Evolutionary conservation across 1,284 basidiomycete species (phyloP).

Genomic region (Leccinum holopus): DNA sequence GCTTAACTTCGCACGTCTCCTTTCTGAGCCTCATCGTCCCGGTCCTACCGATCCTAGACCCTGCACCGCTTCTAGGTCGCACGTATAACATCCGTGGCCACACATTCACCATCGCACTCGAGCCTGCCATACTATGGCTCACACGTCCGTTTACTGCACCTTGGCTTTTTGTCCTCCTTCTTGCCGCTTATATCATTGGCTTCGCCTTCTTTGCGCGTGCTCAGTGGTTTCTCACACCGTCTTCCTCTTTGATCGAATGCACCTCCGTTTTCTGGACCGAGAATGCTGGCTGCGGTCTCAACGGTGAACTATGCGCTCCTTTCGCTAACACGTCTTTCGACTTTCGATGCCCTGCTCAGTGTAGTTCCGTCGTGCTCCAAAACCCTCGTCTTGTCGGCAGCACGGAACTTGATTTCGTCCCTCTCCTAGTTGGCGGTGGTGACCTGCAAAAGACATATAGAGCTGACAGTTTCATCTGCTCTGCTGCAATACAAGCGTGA

Average conservation of each 20-base stretch:
- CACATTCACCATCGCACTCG: constrained; percentile 48
- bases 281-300: constrained; percentile 74
- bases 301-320: constrained; percentile 68
- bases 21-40: constrained; percentile 5
- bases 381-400: constrained; percentile 79
- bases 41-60: constrained; percentile 39
- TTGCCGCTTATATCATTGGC: constrained; percentile 65
- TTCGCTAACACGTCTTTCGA: constrained; percentile 63
- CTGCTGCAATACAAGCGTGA: constrained; percentile 81
- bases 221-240: constrained; percentile 67
- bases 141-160: constrained; percentile 52
- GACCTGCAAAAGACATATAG: constrained; percentile 70
- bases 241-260: constrained; percentile 62
- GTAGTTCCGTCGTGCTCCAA: constrained; percentile 63
- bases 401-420: constrained; percentile 62
- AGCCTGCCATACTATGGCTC: constrained; percentile 48
- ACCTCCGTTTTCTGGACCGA: constrained; percentile 70
- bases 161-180: constrained; percentile 57
- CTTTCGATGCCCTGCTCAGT: constrained; percentile 82
- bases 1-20: not conserved
- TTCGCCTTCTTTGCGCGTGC: constrained; percentile 72
- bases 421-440: constrained; percentile 83
- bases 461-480: constrained; percentile 84
- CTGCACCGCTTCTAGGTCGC: constrained; percentile 53
- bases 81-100: constrained; percentile 41